Conservation (phyloP, 2,329 filamentous ascomycete species). For the Fusarium nisikadoi region DNA sequence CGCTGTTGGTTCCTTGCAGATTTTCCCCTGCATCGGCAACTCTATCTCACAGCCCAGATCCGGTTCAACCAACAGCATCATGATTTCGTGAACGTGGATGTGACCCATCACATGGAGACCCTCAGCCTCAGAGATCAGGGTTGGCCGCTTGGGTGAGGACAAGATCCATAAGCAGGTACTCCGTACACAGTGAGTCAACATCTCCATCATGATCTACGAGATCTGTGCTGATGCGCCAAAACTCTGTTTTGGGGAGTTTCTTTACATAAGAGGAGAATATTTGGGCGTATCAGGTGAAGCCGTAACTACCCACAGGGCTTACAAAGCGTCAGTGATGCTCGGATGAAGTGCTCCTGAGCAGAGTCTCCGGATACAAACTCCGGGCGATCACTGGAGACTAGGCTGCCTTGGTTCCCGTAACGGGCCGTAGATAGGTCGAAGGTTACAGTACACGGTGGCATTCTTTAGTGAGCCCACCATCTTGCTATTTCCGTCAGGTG, state of each 20-base stretch:
- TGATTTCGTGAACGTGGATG: not conserved
- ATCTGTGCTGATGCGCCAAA: conserved; percentile 1
- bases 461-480: conserved; percentile 4
- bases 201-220: conserved; percentile 5
- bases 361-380: not conserved
- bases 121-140: conserved; percentile 3
- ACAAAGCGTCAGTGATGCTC: not conserved
- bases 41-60: conserved; percentile 28
- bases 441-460: not conserved
- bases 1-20: conserved; percentile 24
- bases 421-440: conserved; percentile 3
- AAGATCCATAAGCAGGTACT: not conserved
- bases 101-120: conserved; percentile 1
- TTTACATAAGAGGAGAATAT: conserved; percentile 9
- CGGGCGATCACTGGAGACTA: not conserved
- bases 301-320: not conserved
- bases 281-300: not conserved
- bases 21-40: conserved; percentile 27
- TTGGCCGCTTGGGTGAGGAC: conserved; percentile 18
- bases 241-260: not conserved
- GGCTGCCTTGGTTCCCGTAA: not conserved
- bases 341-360: not conserved
- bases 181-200: not conserved
- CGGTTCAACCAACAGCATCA: not conserved
- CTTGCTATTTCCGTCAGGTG: conserved; percentile 15